Conservation (phyloP, 106 monocot genomes). For the Acorus calamus region DNA sequence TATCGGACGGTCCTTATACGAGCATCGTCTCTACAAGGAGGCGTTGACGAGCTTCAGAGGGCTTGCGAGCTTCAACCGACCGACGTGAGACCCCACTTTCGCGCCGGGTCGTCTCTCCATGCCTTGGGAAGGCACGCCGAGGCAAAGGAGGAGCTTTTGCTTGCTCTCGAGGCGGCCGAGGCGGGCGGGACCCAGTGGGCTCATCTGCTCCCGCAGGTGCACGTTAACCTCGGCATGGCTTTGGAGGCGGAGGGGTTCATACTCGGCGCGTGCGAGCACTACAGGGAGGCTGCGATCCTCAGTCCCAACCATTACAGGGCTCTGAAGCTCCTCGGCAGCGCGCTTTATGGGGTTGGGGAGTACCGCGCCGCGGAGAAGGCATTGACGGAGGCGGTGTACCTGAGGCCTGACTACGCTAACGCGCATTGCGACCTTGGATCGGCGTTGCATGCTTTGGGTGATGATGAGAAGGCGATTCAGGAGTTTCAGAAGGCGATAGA, state of each 20-base stretch:
- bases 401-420: constrained; percentile 72
- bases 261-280: constrained; percentile 87
- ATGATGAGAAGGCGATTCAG: constrained; percentile 86
- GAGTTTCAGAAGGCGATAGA: constrained; percentile 99
- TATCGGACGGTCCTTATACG: constrained; percentile 70
- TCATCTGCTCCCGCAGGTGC: constrained; percentile 80
- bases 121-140: constrained; percentile 62
- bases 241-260: constrained; percentile 92
- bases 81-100: constrained; percentile 79
- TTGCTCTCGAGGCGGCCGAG: constrained; percentile 84
- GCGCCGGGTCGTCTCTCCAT: constrained; percentile 66
- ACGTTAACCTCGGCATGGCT: constrained; percentile 81
- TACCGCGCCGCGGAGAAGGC: constrained; percentile 94
- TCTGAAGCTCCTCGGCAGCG: constrained; percentile 83
- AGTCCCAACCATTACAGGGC: constrained; percentile 73
- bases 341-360: constrained; percentile 87
- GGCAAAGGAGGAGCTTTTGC: constrained; percentile 86
- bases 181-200: constrained; percentile 76
- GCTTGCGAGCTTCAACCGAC: constrained; percentile 86
- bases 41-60: constrained; percentile 58
- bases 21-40: constrained; percentile 66
- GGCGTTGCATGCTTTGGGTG: constrained; percentile 73
- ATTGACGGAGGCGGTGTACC: constrained; percentile 69
- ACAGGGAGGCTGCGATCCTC: constrained; percentile 87
- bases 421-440: constrained; percentile 94